These are phyloP conservation scores for Echium plantagineum DNA, from an alignment of 257 asterid species.

Conservation along the genomic window DNA sequence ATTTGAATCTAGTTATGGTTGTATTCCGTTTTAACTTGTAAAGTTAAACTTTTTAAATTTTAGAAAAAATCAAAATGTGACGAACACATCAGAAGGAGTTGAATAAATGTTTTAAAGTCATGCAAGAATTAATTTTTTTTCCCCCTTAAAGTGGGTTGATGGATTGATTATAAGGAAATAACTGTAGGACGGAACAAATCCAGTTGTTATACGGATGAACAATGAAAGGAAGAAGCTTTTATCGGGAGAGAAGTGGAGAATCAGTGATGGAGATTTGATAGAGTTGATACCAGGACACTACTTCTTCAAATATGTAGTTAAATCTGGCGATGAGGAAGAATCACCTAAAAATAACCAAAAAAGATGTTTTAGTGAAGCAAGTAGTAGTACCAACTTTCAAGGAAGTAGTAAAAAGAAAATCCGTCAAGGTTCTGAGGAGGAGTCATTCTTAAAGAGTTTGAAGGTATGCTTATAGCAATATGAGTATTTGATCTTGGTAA, in stretches of 20 bases:
- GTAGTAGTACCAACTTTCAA: constrained; percentile 20
- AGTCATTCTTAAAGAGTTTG: constrained; percentile 18
- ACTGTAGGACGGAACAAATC: constrained; percentile 80
- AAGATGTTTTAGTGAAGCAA: constrained; percentile 43
- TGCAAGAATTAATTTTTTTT: not conserved
- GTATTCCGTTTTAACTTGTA: no score
- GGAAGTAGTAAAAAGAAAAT: constrained; percentile 36
- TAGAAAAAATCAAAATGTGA: no score
- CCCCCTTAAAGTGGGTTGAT: not conserved
- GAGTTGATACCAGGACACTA: constrained; percentile 88
- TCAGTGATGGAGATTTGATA: constrained; percentile 54
- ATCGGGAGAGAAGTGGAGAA: constrained; percentile 50
- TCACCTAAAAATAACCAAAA: constrained; percentile 26
- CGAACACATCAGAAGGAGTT: not conserved
- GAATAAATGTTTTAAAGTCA: not conserved
- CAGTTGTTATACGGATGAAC: constrained; percentile 58
- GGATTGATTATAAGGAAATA: constrained; percentile 12
- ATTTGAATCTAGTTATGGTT: no score
- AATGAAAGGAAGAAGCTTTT: constrained; percentile 58
- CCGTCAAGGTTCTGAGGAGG: constrained; percentile 27
- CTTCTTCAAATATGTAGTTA: constrained; percentile 60
- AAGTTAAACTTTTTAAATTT: no score
- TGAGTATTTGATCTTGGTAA: not conserved
- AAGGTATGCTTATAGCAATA: constrained; percentile 15
- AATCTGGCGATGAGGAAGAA: constrained; percentile 16